These are phyloP conservation scores for Petunia secreta DNA, from an alignment of 257 asterid species.

Conservation along the genomic window DNA sequence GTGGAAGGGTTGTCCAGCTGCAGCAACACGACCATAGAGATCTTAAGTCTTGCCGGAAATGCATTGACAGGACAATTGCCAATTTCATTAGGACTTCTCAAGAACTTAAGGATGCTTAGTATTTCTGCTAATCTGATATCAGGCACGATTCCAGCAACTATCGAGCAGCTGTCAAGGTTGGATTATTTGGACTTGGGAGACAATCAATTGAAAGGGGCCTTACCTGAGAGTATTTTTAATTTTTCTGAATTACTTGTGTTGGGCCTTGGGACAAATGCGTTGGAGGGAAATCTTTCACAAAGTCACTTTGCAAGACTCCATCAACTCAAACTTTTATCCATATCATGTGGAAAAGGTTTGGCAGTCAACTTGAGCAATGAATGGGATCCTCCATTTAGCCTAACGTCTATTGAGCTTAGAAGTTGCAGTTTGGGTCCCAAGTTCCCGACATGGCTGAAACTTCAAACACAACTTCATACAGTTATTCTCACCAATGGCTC, in stretches of 20 bases:
- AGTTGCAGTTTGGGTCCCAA: constrained; percentile 34
- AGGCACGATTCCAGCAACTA: constrained; percentile 21
- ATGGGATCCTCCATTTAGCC: constrained; percentile 40
- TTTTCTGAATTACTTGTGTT: not conserved
- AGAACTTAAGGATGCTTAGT: not conserved
- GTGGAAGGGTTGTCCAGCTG: not conserved
- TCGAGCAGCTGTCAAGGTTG: constrained; percentile 3
- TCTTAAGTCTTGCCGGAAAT: not conserved
- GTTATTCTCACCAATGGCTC: constrained; percentile 22
- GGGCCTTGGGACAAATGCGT: not conserved
- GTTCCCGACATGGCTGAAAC: constrained; percentile 37
- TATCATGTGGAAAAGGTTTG: constrained; percentile 16
- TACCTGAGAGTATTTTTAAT: constrained; percentile 9
- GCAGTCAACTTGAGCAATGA: constrained; percentile 23
- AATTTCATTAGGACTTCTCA: not conserved
- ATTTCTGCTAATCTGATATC: not conserved
- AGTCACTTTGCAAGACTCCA: constrained; percentile 28
- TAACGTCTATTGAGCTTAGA: constrained; percentile 21
- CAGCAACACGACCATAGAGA: not conserved
- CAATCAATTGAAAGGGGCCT: constrained; percentile 8
- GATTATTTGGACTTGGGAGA: not conserved
- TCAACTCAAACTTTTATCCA: constrained; percentile 30
- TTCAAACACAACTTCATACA: constrained; percentile 26
- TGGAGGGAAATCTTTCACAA: constrained; percentile 30
- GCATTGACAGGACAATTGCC: constrained; percentile 17